Base-by-base conservation (phyloP, 163 green algal species). In the Volvox carteri region DNA sequence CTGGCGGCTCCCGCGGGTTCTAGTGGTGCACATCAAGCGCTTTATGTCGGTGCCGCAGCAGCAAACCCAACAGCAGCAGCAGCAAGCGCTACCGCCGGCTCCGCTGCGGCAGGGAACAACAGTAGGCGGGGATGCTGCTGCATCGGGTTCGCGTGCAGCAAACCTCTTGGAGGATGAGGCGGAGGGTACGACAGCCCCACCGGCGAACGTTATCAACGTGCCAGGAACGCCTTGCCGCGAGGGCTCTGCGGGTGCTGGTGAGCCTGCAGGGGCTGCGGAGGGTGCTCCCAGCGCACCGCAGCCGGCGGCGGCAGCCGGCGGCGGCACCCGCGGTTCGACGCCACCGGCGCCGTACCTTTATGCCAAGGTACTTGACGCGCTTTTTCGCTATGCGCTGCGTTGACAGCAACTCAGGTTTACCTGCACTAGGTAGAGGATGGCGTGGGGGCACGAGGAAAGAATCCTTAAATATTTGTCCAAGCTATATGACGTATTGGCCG, bases 21-120 rank as follows among this genome's bases (percentile, higher is more conserved):
- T 97, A 77, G 92, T 90, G 21, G 90, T 97, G 73, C 94, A 97
- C 90, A 80, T 97, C 48, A 97, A 96, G 86, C 92, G 94, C 52
- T 97, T 97, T 89, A 86, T 93, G 77, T 89, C 80, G 56, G 11
- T 91, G 72, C 42, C 75, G 58, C 58, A 73, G 78, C 58, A n/a
- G 25, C 41, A 65, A 56, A 23, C 37, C 12, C 37, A 33, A 39
- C 78, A 74, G 44, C 76, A 48, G 48, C 73, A 62, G 42, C 75
- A 16, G 19, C 14, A 8, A n/a, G 25, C 46, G 14, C 42, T 28
- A 2, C 37, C 18, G 44, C 46, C 46, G 58, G 12, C 23, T 48
- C n/a, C 18, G 18, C 35, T 39, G 77, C 50, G 11, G 77, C 52
- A 72, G 25, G 33, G 30, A 30, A 33, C 48, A 30, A 33, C 48